Evolutionary conservation across 163 green algal genomes (phyloP), one percentile per base, ranked within the genome.

Genomic region (Chlorella variabilis): DNA sequence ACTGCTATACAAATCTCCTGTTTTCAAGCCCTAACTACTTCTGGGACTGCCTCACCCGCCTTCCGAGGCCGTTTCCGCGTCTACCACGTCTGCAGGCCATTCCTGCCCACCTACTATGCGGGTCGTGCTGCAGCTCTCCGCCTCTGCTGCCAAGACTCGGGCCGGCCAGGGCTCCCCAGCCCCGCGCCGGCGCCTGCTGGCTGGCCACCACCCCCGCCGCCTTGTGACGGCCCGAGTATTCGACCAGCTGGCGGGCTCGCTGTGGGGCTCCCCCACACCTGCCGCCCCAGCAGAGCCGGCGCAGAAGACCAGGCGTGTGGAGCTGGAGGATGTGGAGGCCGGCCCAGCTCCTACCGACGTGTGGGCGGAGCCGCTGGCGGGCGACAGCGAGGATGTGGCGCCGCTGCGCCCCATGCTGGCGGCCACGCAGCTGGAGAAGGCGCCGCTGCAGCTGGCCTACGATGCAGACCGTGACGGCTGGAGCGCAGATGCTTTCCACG

Each of bases 381-480:
- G 54, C 54, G 54, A 62, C 54, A 62, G 54, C 54, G 54, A 62
- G 20, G 54, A 62, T n/a, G 54, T 86, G 34, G 65, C 71, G 34
- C 45, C 86, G 59, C 58, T 91, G 34, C 77, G 87, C n/a, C 82
- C 77, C 3, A 34, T 92, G 62, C 77, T 92, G 49, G 83, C 81
- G 17, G 58, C 71, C 27, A 92, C 89, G 27, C 86, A 84, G 54
- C 84, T 93, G 58, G 88, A 92, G 76, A 75, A 21, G 25, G 42
- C 36, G 34, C 56, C 71, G 11, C 80, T 92, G 33, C 13, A 80
- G 42, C 68, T 88, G 39, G 85, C 78, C 6, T 95, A 92, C 54
- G 84, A 91, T 54, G 91, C 92, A 15, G 70, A 89, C 18, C 17
- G 41, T 21, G 54, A 95, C 73, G 92, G 92, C n/a, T 96, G 91